Conservation (phyloP, 1,284 basidiomycete species). For the Sporisorium graminicola region DNA sequence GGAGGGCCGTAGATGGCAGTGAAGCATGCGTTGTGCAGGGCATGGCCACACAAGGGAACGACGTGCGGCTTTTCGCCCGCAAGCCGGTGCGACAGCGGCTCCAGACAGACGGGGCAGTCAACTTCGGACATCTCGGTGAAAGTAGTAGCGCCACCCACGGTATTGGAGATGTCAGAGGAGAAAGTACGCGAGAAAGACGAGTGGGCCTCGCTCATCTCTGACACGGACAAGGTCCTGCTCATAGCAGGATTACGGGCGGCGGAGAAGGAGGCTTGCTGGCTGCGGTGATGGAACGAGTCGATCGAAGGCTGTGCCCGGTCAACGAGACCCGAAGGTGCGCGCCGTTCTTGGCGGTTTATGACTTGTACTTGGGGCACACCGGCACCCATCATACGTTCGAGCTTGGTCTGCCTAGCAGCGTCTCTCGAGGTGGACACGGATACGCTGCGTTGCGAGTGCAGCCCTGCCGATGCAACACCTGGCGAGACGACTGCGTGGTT, state of each 20-base stretch:
- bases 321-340: slow-evolving; percentile 16
- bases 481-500: slow-evolving; percentile 14
- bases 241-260: slow-evolving; percentile 12
- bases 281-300: slow-evolving; percentile 27
- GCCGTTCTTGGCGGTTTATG: slow-evolving; percentile 30
- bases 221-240: slow-evolving; percentile 21
- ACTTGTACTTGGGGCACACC: slow-evolving; percentile 49
- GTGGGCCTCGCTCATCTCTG: slow-evolving; percentile 29
- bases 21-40: slow-evolving; percentile 94
- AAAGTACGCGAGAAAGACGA: slow-evolving; percentile 33
- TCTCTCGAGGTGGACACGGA: slow-evolving; percentile 25
- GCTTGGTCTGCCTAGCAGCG: slow-evolving; percentile 43
- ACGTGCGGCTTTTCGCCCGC: slow-evolving; percentile 94
- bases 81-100: slow-evolving; percentile 86
- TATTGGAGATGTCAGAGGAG: slow-evolving; percentile 35
- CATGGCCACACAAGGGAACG: slow-evolving; percentile 96
- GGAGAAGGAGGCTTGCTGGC: slow-evolving; percentile 1
- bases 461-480: not conserved
- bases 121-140: slow-evolving; percentile 80
- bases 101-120: slow-evolving; percentile 90
- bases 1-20: slow-evolving; percentile 92
- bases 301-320: slow-evolving; percentile 2
- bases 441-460: slow-evolving; percentile 30
- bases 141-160: slow-evolving; percentile 70
- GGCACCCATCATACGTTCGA: slow-evolving; percentile 60